Percentiles rank a stretch among this genome's conserved stretches.
Conservation (phyloP, 2,329 filamentous ascomycete species). For the Fusarium sp. region DNA sequence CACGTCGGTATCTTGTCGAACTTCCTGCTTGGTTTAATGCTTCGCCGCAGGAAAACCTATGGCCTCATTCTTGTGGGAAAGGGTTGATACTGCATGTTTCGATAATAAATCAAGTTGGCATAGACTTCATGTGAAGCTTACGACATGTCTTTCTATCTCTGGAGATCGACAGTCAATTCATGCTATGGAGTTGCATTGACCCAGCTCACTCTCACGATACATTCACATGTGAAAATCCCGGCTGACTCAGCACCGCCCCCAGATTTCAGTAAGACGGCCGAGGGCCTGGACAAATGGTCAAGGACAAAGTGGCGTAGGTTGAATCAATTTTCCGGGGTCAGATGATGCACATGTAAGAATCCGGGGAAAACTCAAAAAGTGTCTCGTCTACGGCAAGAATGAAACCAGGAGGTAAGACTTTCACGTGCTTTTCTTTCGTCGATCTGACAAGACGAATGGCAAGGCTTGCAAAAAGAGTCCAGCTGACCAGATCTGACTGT, state of each 20-base stretch:
- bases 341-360: constrained; percentile 41
- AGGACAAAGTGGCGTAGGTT: constrained; percentile 33
- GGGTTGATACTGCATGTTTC: no score
- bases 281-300: constrained; percentile 14
- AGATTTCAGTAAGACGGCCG: constrained; percentile 10
- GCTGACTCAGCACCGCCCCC: constrained; percentile 25
- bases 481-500: constrained; percentile 36
- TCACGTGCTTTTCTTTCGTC: constrained; percentile 36
- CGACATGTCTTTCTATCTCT: neutral
- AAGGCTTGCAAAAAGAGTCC: constrained; percentile 15
- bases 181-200: neutral
- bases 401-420: constrained; percentile 24
- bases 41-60: neutral
- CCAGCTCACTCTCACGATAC: neutral
- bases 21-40: neutral
- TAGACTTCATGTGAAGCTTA: no score
- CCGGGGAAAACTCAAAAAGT: constrained; percentile 40
- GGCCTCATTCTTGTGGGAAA: neutral
- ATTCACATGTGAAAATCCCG: constrained; percentile 30
- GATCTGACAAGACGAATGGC: constrained; percentile 9
- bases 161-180: neutral
- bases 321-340: constrained; percentile 33
- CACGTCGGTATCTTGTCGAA: neutral
- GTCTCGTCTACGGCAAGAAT: constrained; percentile 11
- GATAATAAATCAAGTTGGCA: neutral